phyloP scores from a whole-genome alignment of 2,329 filamentous ascomycete genomes.

The Epichloe hybrida region DNA sequence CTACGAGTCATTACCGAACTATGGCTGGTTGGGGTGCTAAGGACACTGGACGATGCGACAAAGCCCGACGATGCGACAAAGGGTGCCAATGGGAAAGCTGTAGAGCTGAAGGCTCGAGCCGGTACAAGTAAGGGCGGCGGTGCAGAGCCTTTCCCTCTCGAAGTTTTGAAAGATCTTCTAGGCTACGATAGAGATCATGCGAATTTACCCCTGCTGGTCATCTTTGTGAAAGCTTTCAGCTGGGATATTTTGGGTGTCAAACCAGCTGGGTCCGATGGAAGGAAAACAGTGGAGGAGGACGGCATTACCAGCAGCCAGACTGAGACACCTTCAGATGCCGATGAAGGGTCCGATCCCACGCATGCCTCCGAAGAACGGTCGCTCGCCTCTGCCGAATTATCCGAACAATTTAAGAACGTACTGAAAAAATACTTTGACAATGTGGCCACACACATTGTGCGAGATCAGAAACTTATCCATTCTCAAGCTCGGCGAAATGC shows the following conservation, averaged over 20 bases:
- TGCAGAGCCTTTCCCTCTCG: constrained; percentile 85
- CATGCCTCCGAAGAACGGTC: constrained; percentile 48
- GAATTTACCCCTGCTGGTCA: constrained; percentile 80
- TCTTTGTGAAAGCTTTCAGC: constrained; percentile 91
- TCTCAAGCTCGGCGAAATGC: constrained; percentile 87
- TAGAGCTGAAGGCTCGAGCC: constrained; percentile 42
- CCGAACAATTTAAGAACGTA: constrained; percentile 75
- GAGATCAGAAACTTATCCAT: constrained; percentile 82
- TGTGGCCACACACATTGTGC: constrained; percentile 73
- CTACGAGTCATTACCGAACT: constrained; percentile 86
- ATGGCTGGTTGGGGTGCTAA: constrained; percentile 82
- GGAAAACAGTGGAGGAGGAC: constrained; percentile 73
- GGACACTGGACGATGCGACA: constrained; percentile 59
- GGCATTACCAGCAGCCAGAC: constrained; percentile 42
- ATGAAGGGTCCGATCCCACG: constrained; percentile 31
- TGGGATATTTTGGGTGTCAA: constrained; percentile 90
- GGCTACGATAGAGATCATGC: constrained; percentile 86
- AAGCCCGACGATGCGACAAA: constrained; percentile 50
- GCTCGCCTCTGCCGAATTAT: constrained; percentile 61
- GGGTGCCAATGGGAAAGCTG: constrained; percentile 48
- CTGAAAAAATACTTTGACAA: constrained; percentile 87
- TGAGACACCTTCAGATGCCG: constrained; percentile 29
- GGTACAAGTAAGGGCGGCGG: constrained; percentile 44
- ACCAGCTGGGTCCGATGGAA: constrained; percentile 56
- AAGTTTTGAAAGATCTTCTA: constrained; percentile 93